Evolutionary conservation across 257 asterid genomes (phyloP).

Genomic region (Solanum pinnatisectum): DNA sequence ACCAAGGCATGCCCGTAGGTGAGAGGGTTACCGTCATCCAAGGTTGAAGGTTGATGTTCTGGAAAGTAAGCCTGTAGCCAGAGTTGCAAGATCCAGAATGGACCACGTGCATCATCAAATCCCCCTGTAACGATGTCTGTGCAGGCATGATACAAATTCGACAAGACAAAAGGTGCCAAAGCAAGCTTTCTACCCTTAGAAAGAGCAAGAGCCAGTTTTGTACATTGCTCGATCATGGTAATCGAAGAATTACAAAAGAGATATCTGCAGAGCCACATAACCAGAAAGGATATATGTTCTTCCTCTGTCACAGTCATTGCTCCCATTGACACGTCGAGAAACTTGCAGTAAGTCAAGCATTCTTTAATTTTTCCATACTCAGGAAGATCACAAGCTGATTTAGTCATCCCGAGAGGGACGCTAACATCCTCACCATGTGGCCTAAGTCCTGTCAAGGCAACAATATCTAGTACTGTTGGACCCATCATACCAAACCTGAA

Average conservation of each 20-base stretch:
- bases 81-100: conserved; percentile 2
- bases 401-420: not conserved
- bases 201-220: not conserved
- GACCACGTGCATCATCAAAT: not conserved
- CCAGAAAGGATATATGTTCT: conserved; percentile 6
- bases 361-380: not conserved
- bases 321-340: conserved; percentile 3
- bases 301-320: conserved; percentile 1
- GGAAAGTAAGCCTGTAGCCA: conserved; percentile 9
- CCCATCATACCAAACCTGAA: conserved; percentile 13
- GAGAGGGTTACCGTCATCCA: not conserved
- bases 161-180: conserved; percentile 3
- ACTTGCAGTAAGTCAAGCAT: not conserved
- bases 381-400: not conserved
- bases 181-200: conserved; percentile 2
- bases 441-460: conserved; percentile 8
- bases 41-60: not conserved
- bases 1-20: conserved; percentile 3
- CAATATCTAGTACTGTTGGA: conserved; percentile 2
- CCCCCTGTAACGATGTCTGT: not conserved
- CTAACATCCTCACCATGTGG: conserved; percentile 4
- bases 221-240: not conserved
- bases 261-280: conserved; percentile 5
- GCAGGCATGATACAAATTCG: not conserved
- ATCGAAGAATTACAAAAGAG: not conserved